Conservation (phyloP, 169 alveolate genomes). For the Eimeria tenella region DNA sequence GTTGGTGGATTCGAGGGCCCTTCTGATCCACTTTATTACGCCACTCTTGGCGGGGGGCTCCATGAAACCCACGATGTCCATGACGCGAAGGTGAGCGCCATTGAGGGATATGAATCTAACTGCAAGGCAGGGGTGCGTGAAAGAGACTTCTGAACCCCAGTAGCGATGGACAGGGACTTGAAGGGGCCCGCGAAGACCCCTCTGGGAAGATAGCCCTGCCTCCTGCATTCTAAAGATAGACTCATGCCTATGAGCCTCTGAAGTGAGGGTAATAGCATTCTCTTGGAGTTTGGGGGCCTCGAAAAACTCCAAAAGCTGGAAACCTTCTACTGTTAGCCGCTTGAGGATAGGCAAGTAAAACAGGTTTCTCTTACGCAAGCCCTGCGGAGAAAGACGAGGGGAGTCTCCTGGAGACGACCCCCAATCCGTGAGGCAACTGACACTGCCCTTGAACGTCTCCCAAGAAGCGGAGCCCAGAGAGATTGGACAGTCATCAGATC, state of each 20-base stretch:
- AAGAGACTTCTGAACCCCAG: not conserved
- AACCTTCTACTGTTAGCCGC: not conserved
- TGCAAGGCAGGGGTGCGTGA: conserved; percentile 8
- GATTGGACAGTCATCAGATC: not conserved
- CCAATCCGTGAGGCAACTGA: not conserved
- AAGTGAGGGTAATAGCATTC: not conserved
- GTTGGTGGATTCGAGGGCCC: not conserved
- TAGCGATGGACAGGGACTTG: not conserved
- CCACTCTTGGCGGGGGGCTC: not conserved
- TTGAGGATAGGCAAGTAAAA: not conserved
- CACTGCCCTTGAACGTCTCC: not conserved
- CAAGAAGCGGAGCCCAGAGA: not conserved
- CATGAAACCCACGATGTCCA: not conserved
- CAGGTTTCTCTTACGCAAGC: not conserved
- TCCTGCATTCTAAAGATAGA: not conserved
- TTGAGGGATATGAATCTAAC: not conserved
- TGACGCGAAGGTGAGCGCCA: not conserved
- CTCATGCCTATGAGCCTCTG: not conserved
- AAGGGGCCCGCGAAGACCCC: not conserved
- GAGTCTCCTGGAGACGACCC: not conserved
- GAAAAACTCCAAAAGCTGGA: conserved; percentile 13
- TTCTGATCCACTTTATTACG: not conserved
- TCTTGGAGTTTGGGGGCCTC: not conserved
- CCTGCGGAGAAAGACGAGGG: not conserved
- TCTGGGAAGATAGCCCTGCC: too few relatives aligned